These are phyloP conservation scores for Bacterosira constricta DNA, from an alignment of 108 stramenopile species.

Conservation along the genomic window DNA sequence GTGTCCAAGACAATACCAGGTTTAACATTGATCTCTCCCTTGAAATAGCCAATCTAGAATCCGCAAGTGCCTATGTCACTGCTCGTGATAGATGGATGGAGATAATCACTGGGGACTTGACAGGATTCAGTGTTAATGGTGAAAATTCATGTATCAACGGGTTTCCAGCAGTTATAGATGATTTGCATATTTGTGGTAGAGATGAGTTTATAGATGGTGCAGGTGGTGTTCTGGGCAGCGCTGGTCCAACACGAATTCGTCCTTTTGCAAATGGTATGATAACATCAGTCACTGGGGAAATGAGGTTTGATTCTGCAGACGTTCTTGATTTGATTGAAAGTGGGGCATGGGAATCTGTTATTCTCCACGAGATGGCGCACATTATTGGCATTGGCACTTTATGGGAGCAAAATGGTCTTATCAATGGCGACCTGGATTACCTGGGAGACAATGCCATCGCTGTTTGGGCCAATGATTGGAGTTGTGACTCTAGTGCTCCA, in stretches of 20 bases:
- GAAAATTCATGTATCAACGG: background rate
- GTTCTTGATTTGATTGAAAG: background rate
- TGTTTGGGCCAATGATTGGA: slow-evolving; percentile 16
- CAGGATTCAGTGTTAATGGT: background rate
- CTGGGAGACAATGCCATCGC: background rate
- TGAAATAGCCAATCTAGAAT: background rate
- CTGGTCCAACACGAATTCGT: too few species aligned
- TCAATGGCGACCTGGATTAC: background rate
- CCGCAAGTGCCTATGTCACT: slow-evolving; percentile 13
- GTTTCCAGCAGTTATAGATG: background rate
- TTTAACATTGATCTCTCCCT: slow-evolving; percentile 38
- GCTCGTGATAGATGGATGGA: slow-evolving; percentile 24
- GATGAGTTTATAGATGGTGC: slow-evolving; percentile 12
- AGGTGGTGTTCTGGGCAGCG: slow-evolving; percentile 5
- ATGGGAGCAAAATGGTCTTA: slow-evolving; percentile 25
- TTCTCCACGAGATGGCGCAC: slow-evolving; percentile 57
- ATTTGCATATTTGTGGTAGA: slow-evolving; percentile 10
- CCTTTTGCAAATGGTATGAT: too few species aligned
- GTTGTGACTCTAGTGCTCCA: background rate
- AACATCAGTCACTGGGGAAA: too few species aligned
- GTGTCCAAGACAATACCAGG: background rate
- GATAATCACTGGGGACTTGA: slow-evolving; percentile 22
- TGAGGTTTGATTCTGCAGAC: slow-evolving; percentile 35
- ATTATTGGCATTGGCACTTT: slow-evolving; percentile 50
- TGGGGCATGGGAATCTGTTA: slow-evolving; percentile 3